phyloP scores from a whole-genome alignment of 2,329 filamentous ascomycete species.

The Hymenoscyphus infarciens region DNA sequence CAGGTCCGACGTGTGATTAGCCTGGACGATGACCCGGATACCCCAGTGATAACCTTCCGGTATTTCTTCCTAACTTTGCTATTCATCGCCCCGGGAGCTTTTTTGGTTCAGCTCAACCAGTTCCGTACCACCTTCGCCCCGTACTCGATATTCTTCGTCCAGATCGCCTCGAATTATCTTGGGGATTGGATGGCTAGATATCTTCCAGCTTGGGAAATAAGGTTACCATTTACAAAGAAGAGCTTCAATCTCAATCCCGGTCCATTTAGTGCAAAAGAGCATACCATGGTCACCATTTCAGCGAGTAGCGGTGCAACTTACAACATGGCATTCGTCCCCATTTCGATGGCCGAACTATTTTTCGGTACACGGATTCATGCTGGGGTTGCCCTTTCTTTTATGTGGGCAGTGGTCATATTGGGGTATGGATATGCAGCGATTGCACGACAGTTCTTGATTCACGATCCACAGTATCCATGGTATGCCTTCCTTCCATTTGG shows the following conservation, averaged over 20 bases:
- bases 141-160: constrained; percentile 61
- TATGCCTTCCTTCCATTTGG: constrained; percentile 23
- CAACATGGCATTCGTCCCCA: constrained; percentile 49
- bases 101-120: constrained; percentile 53
- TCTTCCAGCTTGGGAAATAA: constrained; percentile 45
- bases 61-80: constrained; percentile 54
- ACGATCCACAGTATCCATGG: constrained; percentile 55
- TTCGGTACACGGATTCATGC: constrained; percentile 51
- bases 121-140: constrained; percentile 51
- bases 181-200: constrained; percentile 42
- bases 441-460: constrained; percentile 53
- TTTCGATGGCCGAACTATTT: constrained; percentile 55
- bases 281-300: constrained; percentile 40
- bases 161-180: constrained; percentile 46
- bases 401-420: constrained; percentile 55
- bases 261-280: constrained; percentile 32
- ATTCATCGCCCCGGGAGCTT: constrained; percentile 55
- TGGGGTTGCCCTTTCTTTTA: constrained; percentile 55
- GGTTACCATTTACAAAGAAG: constrained; percentile 38
- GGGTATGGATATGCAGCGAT: constrained; percentile 58
- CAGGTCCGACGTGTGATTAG: constrained; percentile 56
- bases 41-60: constrained; percentile 56
- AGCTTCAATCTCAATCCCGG: constrained; percentile 39
- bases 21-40: constrained; percentile 52
- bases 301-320: constrained; percentile 51